These are phyloP conservation scores for Fusarium albosuccineum DNA, from an alignment of 2,329 filamentous ascomycete genomes.

Conservation along the genomic window DNA sequence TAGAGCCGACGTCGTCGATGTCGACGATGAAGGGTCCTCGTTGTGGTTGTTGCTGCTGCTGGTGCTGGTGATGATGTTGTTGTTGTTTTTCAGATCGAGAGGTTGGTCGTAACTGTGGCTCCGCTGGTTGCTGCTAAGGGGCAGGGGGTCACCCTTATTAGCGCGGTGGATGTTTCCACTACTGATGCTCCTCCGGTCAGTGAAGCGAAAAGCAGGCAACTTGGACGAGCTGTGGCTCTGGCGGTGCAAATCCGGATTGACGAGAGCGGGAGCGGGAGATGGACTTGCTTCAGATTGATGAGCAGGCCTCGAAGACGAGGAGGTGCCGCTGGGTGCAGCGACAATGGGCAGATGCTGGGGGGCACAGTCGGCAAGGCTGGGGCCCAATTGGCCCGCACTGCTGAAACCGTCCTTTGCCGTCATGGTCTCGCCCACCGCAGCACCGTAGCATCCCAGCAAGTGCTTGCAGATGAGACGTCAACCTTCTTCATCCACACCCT, in stretches of 20 bases:
- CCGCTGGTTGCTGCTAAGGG: conserved; percentile 25
- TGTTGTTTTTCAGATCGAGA: conserved; percentile 36
- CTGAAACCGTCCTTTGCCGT: conserved; percentile 48
- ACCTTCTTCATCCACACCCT: conserved; percentile 14
- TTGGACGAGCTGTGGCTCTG: conserved; percentile 68
- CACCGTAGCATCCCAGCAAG: conserved; percentile 46
- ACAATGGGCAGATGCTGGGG: conserved; percentile 32
- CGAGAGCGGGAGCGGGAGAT: conserved; percentile 25
- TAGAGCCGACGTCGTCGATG: conserved; percentile 32
- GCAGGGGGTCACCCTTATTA: conserved; percentile 34
- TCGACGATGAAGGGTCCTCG: conserved; percentile 25
- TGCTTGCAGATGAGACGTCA: conserved; percentile 40
- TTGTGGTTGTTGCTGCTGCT: conserved; percentile 27
- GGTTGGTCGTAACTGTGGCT: conserved; percentile 31
- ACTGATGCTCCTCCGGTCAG: conserved; percentile 56
- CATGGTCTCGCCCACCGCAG: conserved; percentile 44
- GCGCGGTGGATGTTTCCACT: conserved; percentile 44
- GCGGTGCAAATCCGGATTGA: conserved; percentile 60
- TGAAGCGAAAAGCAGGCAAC: conserved; percentile 67
- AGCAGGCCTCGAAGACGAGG: conserved; percentile 24
- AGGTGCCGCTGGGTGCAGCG: conserved; percentile 18
- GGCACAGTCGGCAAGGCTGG: conserved; percentile 33
- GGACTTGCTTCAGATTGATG: conserved; percentile 25
- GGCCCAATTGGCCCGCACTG: conserved; percentile 44
- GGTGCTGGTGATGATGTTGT: conserved; percentile 20